Conservation (phyloP, 1,284 basidiomycete genomes). For the Cryptococcus sp. region DNA sequence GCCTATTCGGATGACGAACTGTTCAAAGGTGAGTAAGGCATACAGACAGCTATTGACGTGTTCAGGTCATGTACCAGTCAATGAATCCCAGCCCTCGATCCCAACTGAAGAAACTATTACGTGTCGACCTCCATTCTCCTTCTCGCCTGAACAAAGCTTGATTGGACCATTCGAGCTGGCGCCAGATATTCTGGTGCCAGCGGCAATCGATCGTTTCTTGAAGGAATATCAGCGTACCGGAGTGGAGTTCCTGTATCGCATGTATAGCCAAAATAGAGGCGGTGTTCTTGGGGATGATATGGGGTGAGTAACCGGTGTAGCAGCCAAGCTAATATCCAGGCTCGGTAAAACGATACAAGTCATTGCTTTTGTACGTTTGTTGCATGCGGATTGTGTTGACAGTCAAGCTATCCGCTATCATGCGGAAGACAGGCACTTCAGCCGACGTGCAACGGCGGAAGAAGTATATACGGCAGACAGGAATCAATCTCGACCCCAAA, state of each 20-base stretch:
- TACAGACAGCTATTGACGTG: neutral
- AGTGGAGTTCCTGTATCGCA: conserved; percentile 54
- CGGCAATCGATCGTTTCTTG: conserved; percentile 55
- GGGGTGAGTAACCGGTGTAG: conserved; percentile 42
- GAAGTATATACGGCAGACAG: conserved; percentile 19
- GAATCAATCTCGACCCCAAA: conserved; percentile 22
- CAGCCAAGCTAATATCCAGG: conserved; percentile 11
- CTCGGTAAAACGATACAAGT: conserved; percentile 56
- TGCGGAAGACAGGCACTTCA: conserved; percentile 54
- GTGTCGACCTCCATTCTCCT: conserved; percentile 28
- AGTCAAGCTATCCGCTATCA: conserved; percentile 55
- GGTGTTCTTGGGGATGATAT: conserved; percentile 58
- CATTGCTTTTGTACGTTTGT: conserved; percentile 42
- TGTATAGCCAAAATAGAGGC: conserved; percentile 51
- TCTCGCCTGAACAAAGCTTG: conserved; percentile 13
- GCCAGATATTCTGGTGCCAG: conserved; percentile 45
- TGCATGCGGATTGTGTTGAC: neutral
- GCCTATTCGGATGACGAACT: conserved; percentile 33
- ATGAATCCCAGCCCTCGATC: neutral
- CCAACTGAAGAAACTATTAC: conserved; percentile 15
- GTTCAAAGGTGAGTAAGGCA: conserved; percentile 12
- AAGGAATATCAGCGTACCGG: conserved; percentile 56
- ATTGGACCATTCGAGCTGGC: conserved; percentile 34
- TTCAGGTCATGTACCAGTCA: too few species aligned
- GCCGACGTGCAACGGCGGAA: conserved; percentile 45